Percentiles rank a stretch among this genome's conserved stretches.
phyloP scores from a whole-genome alignment of 208 protist species.

The Crithidia bombi region DNA sequence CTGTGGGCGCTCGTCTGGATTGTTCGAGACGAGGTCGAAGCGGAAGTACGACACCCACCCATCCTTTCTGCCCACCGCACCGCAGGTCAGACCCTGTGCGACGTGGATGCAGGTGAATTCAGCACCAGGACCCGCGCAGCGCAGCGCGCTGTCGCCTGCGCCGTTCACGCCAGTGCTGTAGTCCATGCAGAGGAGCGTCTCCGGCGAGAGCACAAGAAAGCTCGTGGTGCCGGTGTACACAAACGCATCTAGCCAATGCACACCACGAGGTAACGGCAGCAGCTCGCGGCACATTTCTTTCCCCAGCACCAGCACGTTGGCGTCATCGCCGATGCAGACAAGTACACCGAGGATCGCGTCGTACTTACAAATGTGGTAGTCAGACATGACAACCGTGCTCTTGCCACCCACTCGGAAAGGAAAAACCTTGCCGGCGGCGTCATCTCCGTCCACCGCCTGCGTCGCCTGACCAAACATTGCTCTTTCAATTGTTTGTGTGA shows the following conservation, averaged over 20 bases:
- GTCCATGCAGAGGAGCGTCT: slow-evolving; percentile 70
- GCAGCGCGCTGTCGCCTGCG: slow-evolving; percentile 36
- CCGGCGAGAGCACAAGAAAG: slow-evolving; percentile 76
- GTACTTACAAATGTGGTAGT: slow-evolving; percentile 83
- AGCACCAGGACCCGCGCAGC: slow-evolving; percentile 26
- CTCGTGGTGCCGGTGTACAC: slow-evolving; percentile 80
- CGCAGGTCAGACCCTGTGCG: slow-evolving; percentile 75
- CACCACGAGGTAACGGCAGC: slow-evolving; percentile 54
- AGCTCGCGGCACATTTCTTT: slow-evolving; percentile 60
- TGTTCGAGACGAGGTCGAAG: slow-evolving; percentile 38
- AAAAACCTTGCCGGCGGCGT: slow-evolving; percentile 8
- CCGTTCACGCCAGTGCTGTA: slow-evolving; percentile 44
- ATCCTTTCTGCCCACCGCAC: slow-evolving; percentile 67
- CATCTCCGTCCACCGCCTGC: background rate
- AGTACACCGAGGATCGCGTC: slow-evolving; percentile 77
- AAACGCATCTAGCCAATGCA: slow-evolving; percentile 74
- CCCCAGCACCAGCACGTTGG: slow-evolving; percentile 66
- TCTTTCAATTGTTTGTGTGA: slow-evolving; percentile 1
- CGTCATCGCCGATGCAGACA: slow-evolving; percentile 77
- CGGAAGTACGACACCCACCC: slow-evolving; percentile 78
- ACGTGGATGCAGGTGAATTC: slow-evolving; percentile 75
- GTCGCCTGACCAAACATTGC: slow-evolving; percentile 11
- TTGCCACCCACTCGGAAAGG: slow-evolving; percentile 53
- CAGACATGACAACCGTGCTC: slow-evolving; percentile 71
- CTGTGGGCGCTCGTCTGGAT: slow-evolving; percentile 42